Conservation (phyloP, 306 rosid genomes). For the Nissolia schottii region DNA sequence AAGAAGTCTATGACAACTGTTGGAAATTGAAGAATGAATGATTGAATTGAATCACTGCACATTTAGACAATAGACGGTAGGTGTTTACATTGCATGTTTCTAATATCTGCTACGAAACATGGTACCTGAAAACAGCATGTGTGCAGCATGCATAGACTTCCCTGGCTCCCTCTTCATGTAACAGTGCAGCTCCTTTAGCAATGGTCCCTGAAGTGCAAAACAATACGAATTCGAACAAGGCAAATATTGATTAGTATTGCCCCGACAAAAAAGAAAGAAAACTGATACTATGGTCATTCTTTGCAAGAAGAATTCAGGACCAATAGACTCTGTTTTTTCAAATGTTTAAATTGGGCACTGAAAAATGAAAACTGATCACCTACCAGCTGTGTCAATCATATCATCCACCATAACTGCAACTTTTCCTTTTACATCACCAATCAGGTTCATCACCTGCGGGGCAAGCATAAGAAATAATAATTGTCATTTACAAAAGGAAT, state of each 20-base stretch:
- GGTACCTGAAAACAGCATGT: slow-evolving; percentile 92
- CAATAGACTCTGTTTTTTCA: not conserved
- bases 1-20: not conserved
- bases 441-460: slow-evolving; percentile 88
- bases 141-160: slow-evolving; percentile 98
- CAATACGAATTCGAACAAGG: not conserved
- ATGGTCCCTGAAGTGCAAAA: slow-evolving; percentile 63
- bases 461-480: slow-evolving; percentile 13
- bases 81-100: not conserved
- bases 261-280: not conserved
- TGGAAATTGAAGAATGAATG: not conserved
- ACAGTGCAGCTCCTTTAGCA: slow-evolving; percentile 86
- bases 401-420: slow-evolving; percentile 99
- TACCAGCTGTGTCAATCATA: slow-evolving; percentile 99
- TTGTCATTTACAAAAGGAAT: slow-evolving; percentile 13
- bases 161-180: slow-evolving; percentile 93
- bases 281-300: not conserved
- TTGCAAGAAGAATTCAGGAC: not conserved
- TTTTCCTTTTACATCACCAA: slow-evolving; percentile 95
- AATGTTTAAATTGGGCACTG: slow-evolving; percentile 6
- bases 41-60: not conserved
- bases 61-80: not conserved
- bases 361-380: slow-evolving; percentile 22
- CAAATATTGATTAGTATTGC: not conserved
- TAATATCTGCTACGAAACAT: not conserved